Conservation (phyloP, 352 stramenopile species). For the Pilasporangium apinafurcum region DNA sequence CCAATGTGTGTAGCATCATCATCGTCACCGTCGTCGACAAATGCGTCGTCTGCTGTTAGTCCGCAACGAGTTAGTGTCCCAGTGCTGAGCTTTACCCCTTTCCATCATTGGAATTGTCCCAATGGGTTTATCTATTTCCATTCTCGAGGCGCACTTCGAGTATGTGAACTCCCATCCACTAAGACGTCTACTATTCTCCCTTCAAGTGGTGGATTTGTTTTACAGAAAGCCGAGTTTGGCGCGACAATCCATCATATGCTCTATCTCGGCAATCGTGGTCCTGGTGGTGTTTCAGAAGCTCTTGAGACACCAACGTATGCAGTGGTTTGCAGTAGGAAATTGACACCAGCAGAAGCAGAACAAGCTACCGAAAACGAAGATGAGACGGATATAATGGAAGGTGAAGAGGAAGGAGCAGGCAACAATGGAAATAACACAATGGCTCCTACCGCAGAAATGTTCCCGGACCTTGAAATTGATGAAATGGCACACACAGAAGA, state of each 20-base stretch:
- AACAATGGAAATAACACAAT: slow-evolving; percentile 60
- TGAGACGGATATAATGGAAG: slow-evolving; percentile 39
- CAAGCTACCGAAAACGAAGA: slow-evolving; percentile 55
- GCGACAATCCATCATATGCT: slow-evolving; percentile 76
- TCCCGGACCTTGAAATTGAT: slow-evolving; percentile 55
- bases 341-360: slow-evolving; percentile 50
- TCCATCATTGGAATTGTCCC: slow-evolving; percentile 86
- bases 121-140: slow-evolving; percentile 89
- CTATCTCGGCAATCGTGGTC: slow-evolving; percentile 68
- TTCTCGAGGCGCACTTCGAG: slow-evolving; percentile 62
- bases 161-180: slow-evolving; percentile 75
- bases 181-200: slow-evolving; percentile 67
- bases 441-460: slow-evolving; percentile 76
- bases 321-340: slow-evolving; percentile 60
- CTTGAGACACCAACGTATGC: slow-evolving; percentile 75
- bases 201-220: slow-evolving; percentile 64
- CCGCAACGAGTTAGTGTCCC: slow-evolving; percentile 55
- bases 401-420: slow-evolving; percentile 33
- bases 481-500: slow-evolving; percentile 67
- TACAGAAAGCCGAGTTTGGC: slow-evolving; percentile 75
- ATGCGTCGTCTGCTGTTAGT: slow-evolving; percentile 2
- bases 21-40: slow-evolving; percentile 10
- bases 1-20: slow-evolving; percentile 63
- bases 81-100: slow-evolving; percentile 82
- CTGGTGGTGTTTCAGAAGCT: slow-evolving; percentile 70